Evolutionary conservation across 306 rosid genomes (phyloP), one percentile per base, ranked within the genome.

Genomic region (Vachellia pachyceras): DNA sequence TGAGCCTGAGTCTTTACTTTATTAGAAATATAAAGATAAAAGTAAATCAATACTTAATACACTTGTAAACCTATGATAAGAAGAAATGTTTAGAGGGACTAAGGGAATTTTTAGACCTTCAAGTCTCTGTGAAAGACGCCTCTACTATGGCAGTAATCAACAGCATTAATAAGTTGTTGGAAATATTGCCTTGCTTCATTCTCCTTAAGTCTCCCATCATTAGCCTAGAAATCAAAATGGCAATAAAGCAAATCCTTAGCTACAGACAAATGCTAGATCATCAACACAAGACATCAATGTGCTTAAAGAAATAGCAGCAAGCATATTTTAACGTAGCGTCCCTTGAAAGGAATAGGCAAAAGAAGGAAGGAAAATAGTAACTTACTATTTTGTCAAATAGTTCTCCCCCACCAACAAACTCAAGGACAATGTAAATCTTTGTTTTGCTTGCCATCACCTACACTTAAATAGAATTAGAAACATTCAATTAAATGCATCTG

Each of bases 391-490:
- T 82, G 87, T 95, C 99, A 81, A 95, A 95, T 77, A 95, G 87
- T 89, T 95, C 99, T 74, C 99, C 99, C 47, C 97, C 97, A 65
- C 73, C 84, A 71, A 90, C 88, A 82, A 89, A 90, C 88, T 96
- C 99, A 12, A 96, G 87, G 37, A 92, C 96, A 81, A 96, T 93
- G 85, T 96, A 96, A 78, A 93, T 93, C 86, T 83, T 96, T 64
- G 98, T 85, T 87, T 92, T 96, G 89, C 99, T 96, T 71, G 98
- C 99, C 98, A 96, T 96, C 46, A 96, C 99, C 99, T 95, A 77
- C 35, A 68, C 22, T 78, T 82, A 78, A 83, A 82, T 85, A 80
- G n/a, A 85, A 29, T 80, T 23, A 71, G 25, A 72, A 23, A 46
- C 50, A 41, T 13, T 68, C 25, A 71, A 35, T 14, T 22, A 55